Conservation (phyloP, 805 yeast species). For the Myxozyma melibiosi region DNA sequence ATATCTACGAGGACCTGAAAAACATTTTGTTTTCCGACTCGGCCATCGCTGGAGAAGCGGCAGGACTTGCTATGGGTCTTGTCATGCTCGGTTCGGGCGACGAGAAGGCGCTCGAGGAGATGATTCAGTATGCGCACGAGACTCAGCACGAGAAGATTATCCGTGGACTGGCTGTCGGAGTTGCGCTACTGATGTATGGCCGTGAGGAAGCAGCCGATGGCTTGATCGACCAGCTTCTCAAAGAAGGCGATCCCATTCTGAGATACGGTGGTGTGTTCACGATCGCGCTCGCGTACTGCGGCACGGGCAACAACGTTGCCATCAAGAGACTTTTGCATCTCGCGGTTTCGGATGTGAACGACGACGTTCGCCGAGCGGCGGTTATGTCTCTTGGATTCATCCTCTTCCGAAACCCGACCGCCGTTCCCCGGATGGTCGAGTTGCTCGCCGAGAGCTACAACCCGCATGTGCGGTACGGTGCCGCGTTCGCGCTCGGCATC, state of each 20-base stretch:
- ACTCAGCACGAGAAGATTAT: constrained; percentile 95
- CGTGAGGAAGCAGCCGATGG: constrained; percentile 78
- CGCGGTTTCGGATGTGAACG: constrained; percentile 96
- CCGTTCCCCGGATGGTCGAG: constrained; percentile 94
- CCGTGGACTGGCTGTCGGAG: constrained; percentile 88
- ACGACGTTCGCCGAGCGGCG: constrained; percentile 95
- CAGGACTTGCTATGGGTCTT: constrained; percentile 94
- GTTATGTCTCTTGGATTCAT: constrained; percentile 91
- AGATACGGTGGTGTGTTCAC: constrained; percentile 97
- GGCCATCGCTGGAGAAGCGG: constrained; percentile 94
- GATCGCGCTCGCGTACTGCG: constrained; percentile 93
- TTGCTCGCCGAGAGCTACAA: constrained; percentile 90
- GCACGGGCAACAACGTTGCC: constrained; percentile 89
- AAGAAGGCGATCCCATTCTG: constrained; percentile 76
- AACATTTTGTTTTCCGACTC: constrained; percentile 85
- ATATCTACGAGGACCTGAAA: constrained; percentile 77
- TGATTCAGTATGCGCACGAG: constrained; percentile 89
- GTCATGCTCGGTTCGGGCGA: constrained; percentile 91
- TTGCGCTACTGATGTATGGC: constrained; percentile 84
- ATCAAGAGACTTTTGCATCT: constrained; percentile 82
- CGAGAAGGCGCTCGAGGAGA: constrained; percentile 66
- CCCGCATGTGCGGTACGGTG: constrained; percentile 97
- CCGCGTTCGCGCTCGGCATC: constrained; percentile 95
- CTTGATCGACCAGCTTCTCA: constrained; percentile 64
- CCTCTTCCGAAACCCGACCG: constrained; percentile 83